Base-by-base conservation (phyloP, 768 basidiomycete species). In the Lentinula lateritia region DNA sequence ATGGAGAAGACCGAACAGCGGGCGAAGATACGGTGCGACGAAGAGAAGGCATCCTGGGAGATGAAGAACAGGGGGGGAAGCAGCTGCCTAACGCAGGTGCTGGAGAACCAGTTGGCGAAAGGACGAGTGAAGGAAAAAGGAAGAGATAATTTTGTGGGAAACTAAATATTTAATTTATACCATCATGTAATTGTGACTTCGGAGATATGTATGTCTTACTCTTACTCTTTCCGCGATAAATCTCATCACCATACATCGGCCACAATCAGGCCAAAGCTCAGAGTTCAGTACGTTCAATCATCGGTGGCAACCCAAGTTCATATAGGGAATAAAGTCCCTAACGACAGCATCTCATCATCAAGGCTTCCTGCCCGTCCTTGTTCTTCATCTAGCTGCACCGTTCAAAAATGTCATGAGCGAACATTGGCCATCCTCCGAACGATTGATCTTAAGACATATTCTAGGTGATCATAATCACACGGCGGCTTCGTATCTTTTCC, bases 21-120 rank as follows among this genome's bases (percentile, higher is more conserved):
- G 88, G 86, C 61, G 87, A 84, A 18, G 91, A 92, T 63, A 83
- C 73, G 54, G 88, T 84, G 68, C 90, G 88, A 76, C 90, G 90
- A 67, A 92, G 87, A 75, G 89, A 91, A 68, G 90, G 91, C 88
- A 60, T 60, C 10, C 28, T 60, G 39, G 59, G 39, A 59, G 58
- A 59, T 28, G 36, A 6, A 5, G 45, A 46, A 46, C 42, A 45
- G 56, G 45, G 56, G 38, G 42, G 46, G 32, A 52, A 20, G 48
- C 50, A 60, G 32, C 59, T 52, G 59, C 59, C 50, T 60, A 52
- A 60, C 59, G 59, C 59, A 60, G 28, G 59, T 41, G 50, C 59
- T 42, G 20, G 41, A 60, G 38, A 39, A 32, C 18, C 7, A 18
- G 38, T 36, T 23, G 10, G 53, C 39, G 7, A 50, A 32, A n/a